These are phyloP conservation scores for Emergomyces pasteurianus DNA, from an alignment of 2,329 filamentous ascomycete species.

Conservation along the genomic window DNA sequence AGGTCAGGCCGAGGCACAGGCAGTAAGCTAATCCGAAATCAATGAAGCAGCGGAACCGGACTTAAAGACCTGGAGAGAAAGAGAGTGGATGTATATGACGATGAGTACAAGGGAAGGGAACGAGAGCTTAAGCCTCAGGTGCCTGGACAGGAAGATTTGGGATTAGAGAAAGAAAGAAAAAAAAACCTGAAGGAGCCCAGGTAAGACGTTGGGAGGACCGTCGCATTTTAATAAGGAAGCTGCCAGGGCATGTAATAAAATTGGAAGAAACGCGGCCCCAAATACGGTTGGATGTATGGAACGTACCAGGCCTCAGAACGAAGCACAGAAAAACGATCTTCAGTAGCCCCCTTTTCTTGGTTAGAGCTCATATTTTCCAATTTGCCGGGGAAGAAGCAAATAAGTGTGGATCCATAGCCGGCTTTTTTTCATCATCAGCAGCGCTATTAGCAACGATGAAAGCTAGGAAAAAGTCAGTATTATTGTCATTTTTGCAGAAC, in stretches of 20 bases:
- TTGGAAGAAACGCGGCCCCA: not conserved
- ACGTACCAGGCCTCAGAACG: not conserved
- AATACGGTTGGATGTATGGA: not conserved
- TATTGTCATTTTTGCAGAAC: not conserved
- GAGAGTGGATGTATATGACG: conserved; percentile 4
- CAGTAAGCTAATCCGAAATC: conserved; percentile 3
- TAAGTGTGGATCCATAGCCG: not conserved
- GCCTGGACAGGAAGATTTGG: conserved; percentile 9
- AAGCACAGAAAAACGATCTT: not conserved
- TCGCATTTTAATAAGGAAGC: conserved; percentile 17
- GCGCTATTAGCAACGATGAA: not conserved
- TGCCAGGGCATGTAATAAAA: not conserved
- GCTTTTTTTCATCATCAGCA: not conserved
- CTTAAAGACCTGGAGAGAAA: not conserved
- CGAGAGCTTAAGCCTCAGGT: conserved; percentile 11
- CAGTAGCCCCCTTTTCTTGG: not conserved
- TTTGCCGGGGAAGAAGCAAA: not conserved
- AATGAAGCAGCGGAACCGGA: conserved; percentile 3
- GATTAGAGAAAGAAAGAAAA: conserved; percentile 10
- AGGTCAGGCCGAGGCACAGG: conserved; percentile 15
- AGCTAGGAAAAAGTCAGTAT: not conserved
- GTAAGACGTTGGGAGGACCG: conserved; percentile 18
- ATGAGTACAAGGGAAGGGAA: conserved; percentile 8
- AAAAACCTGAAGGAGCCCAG: conserved; percentile 17
- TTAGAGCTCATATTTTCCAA: not conserved